phyloP scores from a whole-genome alignment of 163 green algal genomes.

The Volvox carteri region DNA sequence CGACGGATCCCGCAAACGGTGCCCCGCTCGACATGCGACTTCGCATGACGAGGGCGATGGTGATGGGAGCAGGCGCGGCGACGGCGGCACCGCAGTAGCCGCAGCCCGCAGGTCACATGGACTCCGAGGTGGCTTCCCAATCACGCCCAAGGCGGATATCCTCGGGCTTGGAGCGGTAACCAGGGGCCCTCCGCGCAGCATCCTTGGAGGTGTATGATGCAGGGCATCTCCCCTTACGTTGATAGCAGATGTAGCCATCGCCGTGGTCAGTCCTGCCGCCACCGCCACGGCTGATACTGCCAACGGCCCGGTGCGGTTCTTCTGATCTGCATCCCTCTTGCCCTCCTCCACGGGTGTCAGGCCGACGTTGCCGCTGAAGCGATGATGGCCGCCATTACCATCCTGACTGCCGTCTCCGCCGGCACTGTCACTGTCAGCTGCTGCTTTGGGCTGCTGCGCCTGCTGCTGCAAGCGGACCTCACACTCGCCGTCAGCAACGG shows the following conservation, averaged over 20 bases:
- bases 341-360: neutral
- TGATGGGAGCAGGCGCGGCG: neutral
- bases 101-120: neutral
- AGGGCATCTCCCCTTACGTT: too few relatives aligned
- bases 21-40: neutral
- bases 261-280: too few relatives aligned
- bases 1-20: conserved; percentile 36
- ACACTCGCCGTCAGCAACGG: neutral
- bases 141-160: neutral
- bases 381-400: neutral
- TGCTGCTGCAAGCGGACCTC: conserved; percentile 7
- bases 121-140: conserved; percentile 35
- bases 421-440: neutral
- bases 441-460: neutral
- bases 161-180: neutral
- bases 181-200: too few relatives aligned
- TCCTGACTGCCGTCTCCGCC: neutral
- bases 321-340: neutral
- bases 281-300: neutral
- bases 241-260: too few relatives aligned
- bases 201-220: too few relatives aligned
- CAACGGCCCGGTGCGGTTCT: neutral
- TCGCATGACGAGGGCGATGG: neutral
- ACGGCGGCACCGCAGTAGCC: neutral
- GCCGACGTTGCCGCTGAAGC: too few relatives aligned